Conservation (phyloP, 2,329 filamentous ascomycete genomes). For the Hymenoscyphus occultus region DNA sequence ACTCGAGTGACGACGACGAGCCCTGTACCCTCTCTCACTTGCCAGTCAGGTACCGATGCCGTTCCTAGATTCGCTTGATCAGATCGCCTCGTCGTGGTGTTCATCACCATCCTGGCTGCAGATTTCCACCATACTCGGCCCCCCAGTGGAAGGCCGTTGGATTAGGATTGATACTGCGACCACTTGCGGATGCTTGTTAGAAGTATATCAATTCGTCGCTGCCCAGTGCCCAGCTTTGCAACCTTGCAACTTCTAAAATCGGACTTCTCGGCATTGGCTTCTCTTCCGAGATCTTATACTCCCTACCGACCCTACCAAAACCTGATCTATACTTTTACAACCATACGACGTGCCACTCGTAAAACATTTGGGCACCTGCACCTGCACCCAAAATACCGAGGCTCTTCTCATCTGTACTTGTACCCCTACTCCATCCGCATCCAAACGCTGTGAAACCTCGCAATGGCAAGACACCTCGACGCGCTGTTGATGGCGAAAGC, state of each 20-base stretch:
- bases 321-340: no score
- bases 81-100: neutral
- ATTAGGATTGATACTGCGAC: neutral
- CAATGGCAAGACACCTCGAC: neutral
- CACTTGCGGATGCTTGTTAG: neutral
- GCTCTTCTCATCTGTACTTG: neutral
- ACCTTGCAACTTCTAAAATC: neutral
- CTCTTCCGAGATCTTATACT: neutral
- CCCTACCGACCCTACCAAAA: no score
- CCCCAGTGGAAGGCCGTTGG: neutral
- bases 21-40: no score
- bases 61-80: neutral
- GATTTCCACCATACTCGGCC: neutral
- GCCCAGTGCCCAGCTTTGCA: neutral
- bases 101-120: slow-evolving; percentile 5
- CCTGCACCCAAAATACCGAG: neutral
- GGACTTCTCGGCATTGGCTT: neutral
- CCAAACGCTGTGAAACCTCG: neutral
- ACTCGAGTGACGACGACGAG: neutral
- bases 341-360: neutral
- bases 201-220: neutral
- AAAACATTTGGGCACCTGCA: neutral
- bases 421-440: neutral
- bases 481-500: neutral
- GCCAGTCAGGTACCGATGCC: neutral